Evolutionary conservation across 2,329 filamentous ascomycete species (phyloP).

Genomic region (Tolypocladium endophyticum): DNA sequence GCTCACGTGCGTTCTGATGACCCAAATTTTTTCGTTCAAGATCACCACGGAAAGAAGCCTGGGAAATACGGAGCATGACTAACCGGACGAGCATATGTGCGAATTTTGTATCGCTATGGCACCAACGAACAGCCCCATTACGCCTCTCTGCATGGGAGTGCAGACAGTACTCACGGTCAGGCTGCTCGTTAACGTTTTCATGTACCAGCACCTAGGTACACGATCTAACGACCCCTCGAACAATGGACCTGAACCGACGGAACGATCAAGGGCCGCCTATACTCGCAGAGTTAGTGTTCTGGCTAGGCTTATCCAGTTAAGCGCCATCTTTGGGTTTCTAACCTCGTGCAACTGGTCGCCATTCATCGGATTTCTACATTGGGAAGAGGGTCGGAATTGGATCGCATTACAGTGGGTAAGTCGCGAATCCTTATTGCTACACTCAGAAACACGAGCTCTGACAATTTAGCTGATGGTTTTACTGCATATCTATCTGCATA

Average conservation of each 20-base stretch:
- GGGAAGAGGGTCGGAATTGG: neutral
- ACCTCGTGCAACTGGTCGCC: neutral
- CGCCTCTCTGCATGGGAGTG: neutral
- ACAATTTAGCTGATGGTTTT: neutral
- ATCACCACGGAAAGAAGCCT: neutral
- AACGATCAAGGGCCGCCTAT: neutral
- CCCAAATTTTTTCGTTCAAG: neutral
- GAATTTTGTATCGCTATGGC: neutral
- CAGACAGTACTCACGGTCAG: neutral
- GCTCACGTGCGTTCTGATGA: neutral
- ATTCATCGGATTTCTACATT: neutral
- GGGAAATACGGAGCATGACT: neutral
- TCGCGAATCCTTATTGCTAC: neutral
- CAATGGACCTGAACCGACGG: neutral
- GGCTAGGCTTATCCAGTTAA: neutral
- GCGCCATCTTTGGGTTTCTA: neutral
- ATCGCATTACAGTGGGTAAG: neutral
- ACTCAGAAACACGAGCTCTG: neutral
- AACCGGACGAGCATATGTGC: neutral
- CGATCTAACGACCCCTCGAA: neutral
- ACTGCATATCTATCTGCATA: neutral
- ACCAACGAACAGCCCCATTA: neutral
- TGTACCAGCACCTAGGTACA: neutral
- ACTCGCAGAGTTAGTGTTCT: neutral
- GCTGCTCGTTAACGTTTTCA: neutral